A percentile compares a stretch with the other conserved stretches of the same genome.
These are phyloP conservation scores for Hyaloraphidium curvatum DNA, from an alignment of 192 early-diverging fungal genomes.

Conservation along the genomic window DNA sequence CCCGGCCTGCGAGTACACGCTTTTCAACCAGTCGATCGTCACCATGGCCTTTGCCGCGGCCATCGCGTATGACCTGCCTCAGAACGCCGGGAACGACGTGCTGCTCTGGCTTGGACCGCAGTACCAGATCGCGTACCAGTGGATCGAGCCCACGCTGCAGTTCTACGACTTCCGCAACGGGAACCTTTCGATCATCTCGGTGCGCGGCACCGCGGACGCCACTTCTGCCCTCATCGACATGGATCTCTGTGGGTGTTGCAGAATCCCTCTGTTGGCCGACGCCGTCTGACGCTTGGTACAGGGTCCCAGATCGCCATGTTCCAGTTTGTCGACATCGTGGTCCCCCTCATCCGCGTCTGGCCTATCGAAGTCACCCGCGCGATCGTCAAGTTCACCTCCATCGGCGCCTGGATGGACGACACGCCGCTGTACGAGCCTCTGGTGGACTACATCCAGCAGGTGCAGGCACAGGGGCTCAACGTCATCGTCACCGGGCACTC, in stretches of 20 bases:
- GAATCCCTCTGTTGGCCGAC: no score
- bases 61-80: no score
- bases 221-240: not conserved
- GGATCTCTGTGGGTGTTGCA: no score
- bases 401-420: not conserved
- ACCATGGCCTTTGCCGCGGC: no score
- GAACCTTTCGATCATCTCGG: not conserved
- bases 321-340: not conserved
- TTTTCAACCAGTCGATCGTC: no score
- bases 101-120: not conserved
- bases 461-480: no score
- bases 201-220: not conserved
- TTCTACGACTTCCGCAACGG: not conserved
- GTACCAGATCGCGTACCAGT: not conserved
- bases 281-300: no score
- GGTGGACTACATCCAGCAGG: no score
- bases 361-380: not conserved
- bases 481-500: slow-evolving; percentile 1
- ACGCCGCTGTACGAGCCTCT: not conserved
- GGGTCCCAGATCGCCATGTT: not conserved
- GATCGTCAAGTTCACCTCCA: not conserved
- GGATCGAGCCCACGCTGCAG: not conserved
- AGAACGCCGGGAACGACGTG: not conserved
- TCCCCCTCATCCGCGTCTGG: not conserved
- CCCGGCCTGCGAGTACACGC: no score